Conservation (phyloP, 805 yeast genomes). For the Starmerella gropengiesseri region DNA sequence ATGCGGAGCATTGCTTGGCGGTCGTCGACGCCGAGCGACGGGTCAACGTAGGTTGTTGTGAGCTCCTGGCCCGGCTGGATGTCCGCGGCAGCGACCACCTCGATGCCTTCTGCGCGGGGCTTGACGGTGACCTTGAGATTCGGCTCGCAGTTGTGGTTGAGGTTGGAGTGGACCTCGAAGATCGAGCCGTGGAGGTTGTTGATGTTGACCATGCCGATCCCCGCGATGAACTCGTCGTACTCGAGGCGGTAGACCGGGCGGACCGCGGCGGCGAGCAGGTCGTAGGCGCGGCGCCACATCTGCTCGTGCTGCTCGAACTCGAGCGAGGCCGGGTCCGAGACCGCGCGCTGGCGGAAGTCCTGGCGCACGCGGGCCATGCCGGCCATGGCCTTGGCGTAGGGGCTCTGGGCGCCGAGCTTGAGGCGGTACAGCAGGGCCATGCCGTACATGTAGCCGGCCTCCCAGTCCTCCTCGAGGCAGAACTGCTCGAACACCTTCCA, state of each 20-base stretch:
- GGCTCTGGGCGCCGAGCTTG: conserved; percentile 14
- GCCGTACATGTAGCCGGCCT: conserved; percentile 56
- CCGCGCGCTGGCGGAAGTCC: conserved; percentile 48
- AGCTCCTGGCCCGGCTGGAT: conserved; percentile 59
- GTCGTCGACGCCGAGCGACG: conserved; percentile 47
- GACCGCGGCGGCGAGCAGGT: conserved; percentile 41
- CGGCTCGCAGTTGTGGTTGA: conserved; percentile 70
- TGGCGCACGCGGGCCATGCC: conserved; percentile 65
- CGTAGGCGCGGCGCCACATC: conserved; percentile 51
- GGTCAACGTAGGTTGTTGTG: conserved; percentile 58
- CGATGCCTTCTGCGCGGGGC: conserved; percentile 44
- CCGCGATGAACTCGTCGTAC: conserved; percentile 46
- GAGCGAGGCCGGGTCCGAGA: conserved; percentile 33
- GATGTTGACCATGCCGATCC: conserved; percentile 63
- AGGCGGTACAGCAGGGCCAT: conserved; percentile 39
- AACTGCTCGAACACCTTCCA: conserved; percentile 50
- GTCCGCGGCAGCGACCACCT: conserved; percentile 47
- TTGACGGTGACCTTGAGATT: conserved; percentile 40
- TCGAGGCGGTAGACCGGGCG: conserved; percentile 27
- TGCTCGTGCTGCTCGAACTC: conserved; percentile 29
- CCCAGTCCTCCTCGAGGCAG: conserved; percentile 56
- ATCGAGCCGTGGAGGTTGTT: conserved; percentile 59
- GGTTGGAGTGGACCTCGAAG: conserved; percentile 52
- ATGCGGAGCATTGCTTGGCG: conserved; percentile 56
- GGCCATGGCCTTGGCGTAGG: conserved; percentile 36